Base-by-base conservation (phyloP, 2,329 filamentous ascomycete genomes). In the Cordyceps farinosa region DNA sequence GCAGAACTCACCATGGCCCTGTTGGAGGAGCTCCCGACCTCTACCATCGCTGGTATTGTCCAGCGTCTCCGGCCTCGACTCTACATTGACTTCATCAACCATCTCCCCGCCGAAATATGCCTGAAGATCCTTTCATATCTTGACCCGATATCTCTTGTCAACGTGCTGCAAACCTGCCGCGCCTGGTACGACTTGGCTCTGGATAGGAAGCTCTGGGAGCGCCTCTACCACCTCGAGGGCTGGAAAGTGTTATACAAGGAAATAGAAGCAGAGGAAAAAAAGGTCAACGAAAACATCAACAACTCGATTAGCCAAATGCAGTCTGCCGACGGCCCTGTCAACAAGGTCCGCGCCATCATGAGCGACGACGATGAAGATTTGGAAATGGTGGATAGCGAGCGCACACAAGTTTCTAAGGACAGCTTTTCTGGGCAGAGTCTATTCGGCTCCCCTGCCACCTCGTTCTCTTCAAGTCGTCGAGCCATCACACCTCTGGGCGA, bases 71-170 rank as follows among this genome's bases (percentile, higher is more conserved):
- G 88, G 66, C 91, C 92, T 4, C 84, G 93, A 59, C 87, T 98
- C 3, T 93, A 97, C 75, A 94, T 97, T 77, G 91, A 99, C 76
- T 97, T 97, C 61, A 87, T 97, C 48, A 81, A 86, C 67, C 87
- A 91, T 70, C 85, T 99, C 0, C 95, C 95, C 0, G 87, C 91
- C 32, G 95, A 99, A 74, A 90, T 99, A 70, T 96, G 92, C 65
- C 87, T 95, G 51, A 90, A 96, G 71, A 89, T 98, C 51, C 88
- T 99, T 50, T 88, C 90, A 17, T 95, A 92, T 71, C 87, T 99
- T 56, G 90, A 93, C 61, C 90, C 92, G 1, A 75, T 87, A 34
- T 95, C 92, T 0, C 81, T 99, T 45, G 82, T 98, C 63, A 87
- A 85, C 56, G 90, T 93, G 2, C 91, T 92, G 1, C 84, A 86